phyloP scores from a whole-genome alignment of 805 yeast species.

The Ogataea siamensis region DNA sequence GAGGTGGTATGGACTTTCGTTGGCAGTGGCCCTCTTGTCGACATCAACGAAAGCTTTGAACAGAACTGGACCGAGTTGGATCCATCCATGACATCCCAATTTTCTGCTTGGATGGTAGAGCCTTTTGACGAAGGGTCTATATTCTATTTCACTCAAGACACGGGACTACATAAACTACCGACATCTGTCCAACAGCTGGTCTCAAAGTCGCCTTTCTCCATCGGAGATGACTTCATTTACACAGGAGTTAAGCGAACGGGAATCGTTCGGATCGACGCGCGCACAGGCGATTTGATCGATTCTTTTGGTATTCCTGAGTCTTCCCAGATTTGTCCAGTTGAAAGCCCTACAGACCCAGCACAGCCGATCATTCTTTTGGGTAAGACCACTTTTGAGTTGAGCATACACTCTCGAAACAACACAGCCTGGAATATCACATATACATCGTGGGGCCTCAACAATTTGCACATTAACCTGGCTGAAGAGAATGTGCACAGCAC shows the following conservation, averaged over 20 bases:
- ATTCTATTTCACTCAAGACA: slow-evolving; percentile 71
- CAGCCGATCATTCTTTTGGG: slow-evolving; percentile 55
- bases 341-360: slow-evolving; percentile 12
- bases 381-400: slow-evolving; percentile 66
- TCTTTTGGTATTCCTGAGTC: slow-evolving; percentile 49
- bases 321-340: slow-evolving; percentile 14
- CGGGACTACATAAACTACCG: slow-evolving; percentile 80
- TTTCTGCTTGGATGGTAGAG: slow-evolving; percentile 80
- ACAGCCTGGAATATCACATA: slow-evolving; percentile 83
- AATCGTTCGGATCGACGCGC: slow-evolving; percentile 68
- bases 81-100: slow-evolving; percentile 1
- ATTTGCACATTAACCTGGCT: slow-evolving; percentile 58
- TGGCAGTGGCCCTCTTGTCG: slow-evolving; percentile 62
- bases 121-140: slow-evolving; percentile 83
- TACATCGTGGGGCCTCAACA: slow-evolving; percentile 89
- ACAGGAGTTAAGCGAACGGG: slow-evolving; percentile 82
- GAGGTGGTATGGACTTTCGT: slow-evolving; percentile 72
- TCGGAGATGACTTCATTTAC: slow-evolving; percentile 78
- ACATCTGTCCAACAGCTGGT: slow-evolving; percentile 76
- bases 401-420: slow-evolving; percentile 72
- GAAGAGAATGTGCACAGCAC: slow-evolving; percentile 51
- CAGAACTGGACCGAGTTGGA: slow-evolving; percentile 13
- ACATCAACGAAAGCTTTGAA: slow-evolving; percentile 24
- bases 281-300: slow-evolving; percentile 69
- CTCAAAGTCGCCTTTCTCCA: slow-evolving; percentile 79